A percentile compares a stretch with the other conserved stretches of the same genome.
These are phyloP conservation scores for Nicotiana rustica DNA, from an alignment of 305 asterid genomes.

Conservation along the genomic window DNA sequence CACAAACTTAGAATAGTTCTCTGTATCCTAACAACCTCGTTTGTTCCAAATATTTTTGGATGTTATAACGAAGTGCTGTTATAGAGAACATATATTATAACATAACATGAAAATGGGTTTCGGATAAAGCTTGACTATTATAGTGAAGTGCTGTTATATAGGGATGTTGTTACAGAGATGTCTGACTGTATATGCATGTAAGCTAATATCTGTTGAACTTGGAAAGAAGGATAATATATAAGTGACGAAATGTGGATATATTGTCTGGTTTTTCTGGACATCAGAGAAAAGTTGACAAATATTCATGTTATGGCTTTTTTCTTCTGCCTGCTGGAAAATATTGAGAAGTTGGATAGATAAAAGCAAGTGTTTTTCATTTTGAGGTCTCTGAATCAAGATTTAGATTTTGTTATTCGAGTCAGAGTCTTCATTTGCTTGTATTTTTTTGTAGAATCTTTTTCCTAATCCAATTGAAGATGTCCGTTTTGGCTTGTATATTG, in stretches of 20 bases:
- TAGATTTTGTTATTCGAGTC: background rate
- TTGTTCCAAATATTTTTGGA: too few species aligned
- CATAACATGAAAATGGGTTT: too few species aligned
- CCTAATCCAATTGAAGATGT: slow-evolving; percentile 3
- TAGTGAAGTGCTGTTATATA: too few species aligned
- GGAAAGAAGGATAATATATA: background rate
- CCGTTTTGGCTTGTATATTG: background rate
- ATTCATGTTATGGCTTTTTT: background rate
- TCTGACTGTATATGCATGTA: background rate
- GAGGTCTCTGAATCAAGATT: slow-evolving; percentile 3
- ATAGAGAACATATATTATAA: too few species aligned
- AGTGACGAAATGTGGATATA: background rate
- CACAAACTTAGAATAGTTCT: background rate
- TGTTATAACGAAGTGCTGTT: too few species aligned
- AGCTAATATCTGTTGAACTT: background rate
- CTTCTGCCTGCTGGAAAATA: background rate
- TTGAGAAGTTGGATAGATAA: slow-evolving; percentile 20
- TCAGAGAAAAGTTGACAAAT: background rate
- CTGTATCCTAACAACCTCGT: background rate
- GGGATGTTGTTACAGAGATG: too few species aligned
- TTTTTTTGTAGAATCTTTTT: background rate
- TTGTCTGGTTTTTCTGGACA: background rate
- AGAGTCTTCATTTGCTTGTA: background rate
- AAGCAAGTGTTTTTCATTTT: background rate
- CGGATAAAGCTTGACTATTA: too few species aligned